phyloP scores from a whole-genome alignment of 2,329 filamentous ascomycete genomes.

The Clarireedia paspali region DNA sequence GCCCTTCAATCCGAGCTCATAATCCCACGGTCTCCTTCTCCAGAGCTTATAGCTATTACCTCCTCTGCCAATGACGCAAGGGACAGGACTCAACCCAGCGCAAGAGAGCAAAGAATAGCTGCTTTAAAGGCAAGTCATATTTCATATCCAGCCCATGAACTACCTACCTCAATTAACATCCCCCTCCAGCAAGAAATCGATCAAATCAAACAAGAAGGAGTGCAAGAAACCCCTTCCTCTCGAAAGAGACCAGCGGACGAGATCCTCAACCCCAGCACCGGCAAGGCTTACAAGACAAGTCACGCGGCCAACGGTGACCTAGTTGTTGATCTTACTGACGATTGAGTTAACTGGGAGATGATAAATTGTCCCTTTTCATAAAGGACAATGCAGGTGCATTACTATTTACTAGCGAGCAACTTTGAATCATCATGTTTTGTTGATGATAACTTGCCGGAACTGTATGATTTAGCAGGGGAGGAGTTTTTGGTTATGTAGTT shows the following conservation, averaged over 20 bases:
- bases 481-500: too few species aligned
- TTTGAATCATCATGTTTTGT: too few species aligned
- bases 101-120: conserved; percentile 12
- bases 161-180: neutral
- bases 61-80: neutral
- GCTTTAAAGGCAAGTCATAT: conserved; percentile 14
- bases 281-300: conserved; percentile 13
- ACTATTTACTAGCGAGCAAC: too few species aligned
- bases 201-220: neutral
- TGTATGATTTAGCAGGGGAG: too few species aligned
- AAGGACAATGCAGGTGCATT: too few species aligned
- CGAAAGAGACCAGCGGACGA: neutral
- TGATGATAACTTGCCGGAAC: too few species aligned
- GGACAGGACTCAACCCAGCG: neutral
- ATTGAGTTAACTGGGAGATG: conserved; percentile 4
- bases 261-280: conserved; percentile 2
- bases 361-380: too few species aligned
- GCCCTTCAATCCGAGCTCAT: conserved; percentile 15
- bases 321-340: conserved; percentile 21
- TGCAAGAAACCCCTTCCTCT: neutral
- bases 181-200: conserved; percentile 16
- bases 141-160: neutral
- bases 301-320: conserved; percentile 4
- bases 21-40: conserved; percentile 19
- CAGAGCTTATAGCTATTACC: neutral